phyloP scores from a whole-genome alignment of 169 alveolate species.

The Eimeria sp. region DNA sequence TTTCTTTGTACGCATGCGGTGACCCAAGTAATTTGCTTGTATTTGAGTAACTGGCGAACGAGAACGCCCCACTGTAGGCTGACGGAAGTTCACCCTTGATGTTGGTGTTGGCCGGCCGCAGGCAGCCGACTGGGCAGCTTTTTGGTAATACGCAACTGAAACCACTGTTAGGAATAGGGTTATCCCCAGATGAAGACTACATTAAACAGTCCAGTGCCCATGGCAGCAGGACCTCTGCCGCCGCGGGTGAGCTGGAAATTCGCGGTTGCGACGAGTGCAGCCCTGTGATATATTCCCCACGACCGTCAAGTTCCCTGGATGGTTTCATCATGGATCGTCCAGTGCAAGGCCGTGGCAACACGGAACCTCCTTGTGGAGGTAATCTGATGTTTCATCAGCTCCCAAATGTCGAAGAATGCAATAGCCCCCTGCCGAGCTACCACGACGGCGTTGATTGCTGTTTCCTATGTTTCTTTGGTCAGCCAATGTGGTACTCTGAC shows the following conservation, averaged over 20 bases:
- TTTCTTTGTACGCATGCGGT: background rate
- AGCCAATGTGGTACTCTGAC: conserved; percentile 61
- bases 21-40: background rate
- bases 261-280: conserved; percentile 1
- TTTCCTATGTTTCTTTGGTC: conserved; percentile 46
- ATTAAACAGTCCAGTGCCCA: background rate
- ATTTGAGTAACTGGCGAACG: background rate
- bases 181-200: conserved; percentile 5
- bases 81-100: conserved; percentile 40
- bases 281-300: conserved; percentile 2
- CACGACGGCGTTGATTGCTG: background rate
- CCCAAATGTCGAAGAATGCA: background rate
- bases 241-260: conserved; percentile 31
- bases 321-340: conserved; percentile 17
- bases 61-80: background rate
- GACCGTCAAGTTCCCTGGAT: background rate
- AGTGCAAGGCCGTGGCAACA: background rate
- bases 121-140: conserved; percentile 27
- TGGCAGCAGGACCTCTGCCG: conserved; percentile 36
- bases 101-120: conserved; percentile 31
- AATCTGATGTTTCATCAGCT: background rate
- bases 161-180: background rate
- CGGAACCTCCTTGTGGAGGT: background rate
- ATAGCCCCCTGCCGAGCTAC: background rate
- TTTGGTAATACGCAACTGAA: background rate